Conservation (phyloP, 306 rosid genomes). For the Glycine tomentella region DNA sequence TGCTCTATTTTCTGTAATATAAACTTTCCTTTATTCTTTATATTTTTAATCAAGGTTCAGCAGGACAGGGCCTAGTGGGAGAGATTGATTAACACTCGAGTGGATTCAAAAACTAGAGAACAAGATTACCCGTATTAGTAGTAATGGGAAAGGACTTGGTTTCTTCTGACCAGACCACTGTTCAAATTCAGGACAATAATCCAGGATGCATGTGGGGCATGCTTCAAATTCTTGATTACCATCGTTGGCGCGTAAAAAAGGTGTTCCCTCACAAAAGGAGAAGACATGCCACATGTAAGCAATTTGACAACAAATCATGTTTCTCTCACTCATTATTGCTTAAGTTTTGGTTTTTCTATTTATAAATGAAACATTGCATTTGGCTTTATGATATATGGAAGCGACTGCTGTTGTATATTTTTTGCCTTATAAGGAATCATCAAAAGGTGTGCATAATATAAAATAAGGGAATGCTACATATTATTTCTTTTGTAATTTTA, state of each 20-base stretch:
- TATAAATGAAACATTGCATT: constrained; percentile 27
- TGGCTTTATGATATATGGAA: constrained; percentile 28
- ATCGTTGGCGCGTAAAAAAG: constrained; percentile 78
- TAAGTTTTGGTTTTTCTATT: constrained; percentile 1
- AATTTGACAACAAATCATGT: constrained; percentile 36
- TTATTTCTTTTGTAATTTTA: background rate
- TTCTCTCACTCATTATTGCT: constrained; percentile 32
- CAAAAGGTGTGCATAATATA: background rate
- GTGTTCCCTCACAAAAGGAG: constrained; percentile 60
- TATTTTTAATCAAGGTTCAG: constrained; percentile 39
- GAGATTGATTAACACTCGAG: constrained; percentile 47
- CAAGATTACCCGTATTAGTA: constrained; percentile 48
- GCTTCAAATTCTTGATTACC: constrained; percentile 66
- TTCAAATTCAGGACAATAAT: constrained; percentile 51
- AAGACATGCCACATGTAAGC: constrained; percentile 60
- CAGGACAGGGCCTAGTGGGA: constrained; percentile 50
- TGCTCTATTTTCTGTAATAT: constrained; percentile 8
- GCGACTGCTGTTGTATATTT: background rate
- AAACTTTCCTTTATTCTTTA: background rate
- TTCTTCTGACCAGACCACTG: constrained; percentile 52
- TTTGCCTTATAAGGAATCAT: constrained; percentile 19
- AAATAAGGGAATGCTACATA: background rate
- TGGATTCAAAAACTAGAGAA: constrained; percentile 36
- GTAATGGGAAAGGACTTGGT: constrained; percentile 67
- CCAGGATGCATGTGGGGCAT: constrained; percentile 82